Percentiles rank a stretch among this genome's conserved stretches.
Conservation (phyloP, 1,284 basidiomycete genomes). For the Veloboletus limbatus region DNA sequence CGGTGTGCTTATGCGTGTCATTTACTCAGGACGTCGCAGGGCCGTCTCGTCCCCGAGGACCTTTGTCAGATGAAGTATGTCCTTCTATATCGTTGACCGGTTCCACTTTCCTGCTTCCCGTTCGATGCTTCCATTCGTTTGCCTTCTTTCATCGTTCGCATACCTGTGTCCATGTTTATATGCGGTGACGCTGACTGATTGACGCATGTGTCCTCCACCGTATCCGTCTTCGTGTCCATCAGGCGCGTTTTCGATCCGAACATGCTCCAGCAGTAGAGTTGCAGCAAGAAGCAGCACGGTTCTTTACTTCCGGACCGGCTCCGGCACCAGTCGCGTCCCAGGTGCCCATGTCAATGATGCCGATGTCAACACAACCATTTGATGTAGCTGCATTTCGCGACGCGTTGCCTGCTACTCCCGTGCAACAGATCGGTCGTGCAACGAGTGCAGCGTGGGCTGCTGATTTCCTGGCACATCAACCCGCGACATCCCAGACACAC, state of each 20-base stretch:
- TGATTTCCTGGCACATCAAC: slow-evolving; percentile 52
- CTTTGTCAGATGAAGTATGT: slow-evolving; percentile 20
- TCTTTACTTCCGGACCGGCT: slow-evolving; percentile 48
- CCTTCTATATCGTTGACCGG: slow-evolving; percentile 11
- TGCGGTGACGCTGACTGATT: background rate
- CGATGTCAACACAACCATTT: slow-evolving; percentile 30
- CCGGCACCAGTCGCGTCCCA: slow-evolving; percentile 27
- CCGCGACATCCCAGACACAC: slow-evolving; percentile 28
- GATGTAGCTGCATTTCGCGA: slow-evolving; percentile 57
- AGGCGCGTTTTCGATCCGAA: slow-evolving; percentile 56
- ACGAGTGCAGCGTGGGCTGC: slow-evolving; percentile 24
- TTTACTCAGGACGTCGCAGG: slow-evolving; percentile 21
- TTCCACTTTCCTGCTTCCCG: slow-evolving; percentile 5
- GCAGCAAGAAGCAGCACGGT: slow-evolving; percentile 64
- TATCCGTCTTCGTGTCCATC: background rate
- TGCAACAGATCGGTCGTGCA: slow-evolving; percentile 29
- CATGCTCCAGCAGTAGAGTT: slow-evolving; percentile 41
- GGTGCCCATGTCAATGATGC: slow-evolving; percentile 28
- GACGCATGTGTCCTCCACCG: background rate
- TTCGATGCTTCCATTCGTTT: slow-evolving; percentile 8
- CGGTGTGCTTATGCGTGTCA: slow-evolving; percentile 16
- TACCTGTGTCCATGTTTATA: background rate
- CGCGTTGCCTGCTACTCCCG: slow-evolving; percentile 43
- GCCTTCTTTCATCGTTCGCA: background rate
- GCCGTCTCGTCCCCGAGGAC: slow-evolving; percentile 17